These are phyloP conservation scores for Chenopodium quinoa DNA, from an alignment of 148 eudicot genomes.

Conservation along the genomic window DNA sequence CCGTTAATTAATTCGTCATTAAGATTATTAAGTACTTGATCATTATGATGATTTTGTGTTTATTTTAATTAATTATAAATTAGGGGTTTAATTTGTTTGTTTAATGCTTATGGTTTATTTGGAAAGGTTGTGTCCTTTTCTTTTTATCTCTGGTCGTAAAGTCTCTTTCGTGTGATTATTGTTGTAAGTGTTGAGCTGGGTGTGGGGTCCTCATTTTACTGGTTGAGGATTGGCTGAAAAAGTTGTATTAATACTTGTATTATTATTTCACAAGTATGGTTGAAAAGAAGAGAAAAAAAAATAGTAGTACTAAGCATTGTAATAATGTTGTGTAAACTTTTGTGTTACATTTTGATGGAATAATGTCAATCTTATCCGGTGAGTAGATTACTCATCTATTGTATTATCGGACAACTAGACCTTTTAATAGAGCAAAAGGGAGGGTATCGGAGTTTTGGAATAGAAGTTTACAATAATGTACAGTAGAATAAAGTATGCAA, in stretches of 20 bases:
- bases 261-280: too few species aligned
- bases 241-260: neutral
- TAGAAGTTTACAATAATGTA: too few species aligned
- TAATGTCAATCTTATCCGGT: too few species aligned
- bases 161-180: neutral
- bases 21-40: neutral
- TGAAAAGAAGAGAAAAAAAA: too few species aligned
- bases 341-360: too few species aligned
- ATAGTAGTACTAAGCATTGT: neutral
- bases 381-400: neutral
- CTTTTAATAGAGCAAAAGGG: too few species aligned
- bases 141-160: neutral
- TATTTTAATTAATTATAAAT: neutral
- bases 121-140: neutral
- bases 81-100: neutral
- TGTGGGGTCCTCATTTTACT: neutral
- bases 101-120: neutral
- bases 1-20: slow-evolving; percentile 24
- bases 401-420: too few species aligned
- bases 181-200: neutral
- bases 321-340: neutral
- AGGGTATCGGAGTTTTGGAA: too few species aligned
- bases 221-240: neutral
- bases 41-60: neutral
- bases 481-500: too few species aligned